Evolutionary conservation across 305 asterid species (phyloP), one percentile per base, ranked within the genome.

Genomic region (Fraxinus angustifolia): DNA sequence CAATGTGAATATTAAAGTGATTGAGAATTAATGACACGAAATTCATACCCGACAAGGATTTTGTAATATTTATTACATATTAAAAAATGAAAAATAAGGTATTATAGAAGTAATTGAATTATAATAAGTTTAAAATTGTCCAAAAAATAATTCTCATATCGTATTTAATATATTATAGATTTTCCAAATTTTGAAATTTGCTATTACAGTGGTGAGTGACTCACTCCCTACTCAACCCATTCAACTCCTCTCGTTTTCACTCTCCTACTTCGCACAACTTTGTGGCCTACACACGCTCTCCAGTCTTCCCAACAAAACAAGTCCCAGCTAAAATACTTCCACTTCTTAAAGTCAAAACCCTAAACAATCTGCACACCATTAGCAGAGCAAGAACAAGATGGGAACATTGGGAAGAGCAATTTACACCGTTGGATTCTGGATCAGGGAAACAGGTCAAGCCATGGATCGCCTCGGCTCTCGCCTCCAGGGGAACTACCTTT

Each of bases 401-500:
- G 95, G 90, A 80, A 77, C 91, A 16, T 67, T 90, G 79, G 93
- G 94, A 53, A 89, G 92, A 86, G 97, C 97, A 81, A 83, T 94
- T 88, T 96, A 94, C 92, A 83, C 93, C 77, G 90, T 96, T 62
- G 99, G 98, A 80, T 92, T 94, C 89, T 94, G 96, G 98, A 89
- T 96, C 92, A 91, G 98, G 42, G 99, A 93, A 82, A 91, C 97
- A 65, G 99, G 99, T 82, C 98, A 96, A 89, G 97, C 99, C 81
- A 87, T 95, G 79, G 98, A 95, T 93, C 98, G 99, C 82, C 93
- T 95, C 74, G 99, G 99, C 86, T 94, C 89, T 82, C 97, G 98
- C 78, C 93, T 95, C 83, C 99, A 94, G 86, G 98, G 99, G 21
- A 92, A 84, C 87, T 87, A 92, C 86, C 87, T 84, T 79, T 94